Evolutionary conservation across 1,284 basidiomycete genomes (phyloP).

Genomic region (Boletus semigastroideus): DNA sequence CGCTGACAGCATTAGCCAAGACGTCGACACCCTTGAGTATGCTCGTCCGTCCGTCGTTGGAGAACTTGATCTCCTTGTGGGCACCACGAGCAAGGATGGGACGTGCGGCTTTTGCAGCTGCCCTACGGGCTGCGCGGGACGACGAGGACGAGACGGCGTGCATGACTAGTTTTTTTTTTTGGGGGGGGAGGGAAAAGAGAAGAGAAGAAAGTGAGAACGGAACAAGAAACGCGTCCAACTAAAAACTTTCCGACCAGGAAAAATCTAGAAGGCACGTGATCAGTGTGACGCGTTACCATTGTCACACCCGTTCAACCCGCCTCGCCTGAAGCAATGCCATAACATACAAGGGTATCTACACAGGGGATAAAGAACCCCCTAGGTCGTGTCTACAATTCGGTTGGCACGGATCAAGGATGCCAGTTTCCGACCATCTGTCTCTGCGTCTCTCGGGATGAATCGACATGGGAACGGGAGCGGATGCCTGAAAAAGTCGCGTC

Average conservation of each 20-base stretch:
- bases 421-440: slow-evolving; percentile 15
- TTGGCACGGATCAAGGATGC: slow-evolving; percentile 13
- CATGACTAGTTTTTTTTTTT: slow-evolving; percentile 8
- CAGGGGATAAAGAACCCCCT: too few relatives aligned
- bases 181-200: not conserved
- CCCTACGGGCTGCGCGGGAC: slow-evolving; percentile 46
- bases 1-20: slow-evolving; percentile 92
- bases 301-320: not conserved
- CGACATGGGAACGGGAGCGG: slow-evolving; percentile 20
- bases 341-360: too few relatives aligned
- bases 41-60: slow-evolving; percentile 90
- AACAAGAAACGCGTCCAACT: slow-evolving; percentile 5
- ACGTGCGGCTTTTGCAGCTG: slow-evolving; percentile 46
- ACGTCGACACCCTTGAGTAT: slow-evolving; percentile 97
- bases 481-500: slow-evolving; percentile 5
- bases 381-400: not conserved
- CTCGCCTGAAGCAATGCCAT: too few relatives aligned
- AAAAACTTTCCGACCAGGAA: slow-evolving; percentile 19
- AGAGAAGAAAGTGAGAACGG: not conserved
- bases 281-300: not conserved
- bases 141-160: slow-evolving; percentile 38
- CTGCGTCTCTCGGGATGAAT: slow-evolving; percentile 16
- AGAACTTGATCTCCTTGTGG: slow-evolving; percentile 97
- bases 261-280: slow-evolving; percentile 22
- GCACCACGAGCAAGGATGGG: slow-evolving; percentile 61